Percentiles rank a stretch among this genome's conserved stretches.
These are phyloP conservation scores for Neoboletus magnificus DNA, from an alignment of 768 basidiomycete species.

Conservation along the genomic window DNA sequence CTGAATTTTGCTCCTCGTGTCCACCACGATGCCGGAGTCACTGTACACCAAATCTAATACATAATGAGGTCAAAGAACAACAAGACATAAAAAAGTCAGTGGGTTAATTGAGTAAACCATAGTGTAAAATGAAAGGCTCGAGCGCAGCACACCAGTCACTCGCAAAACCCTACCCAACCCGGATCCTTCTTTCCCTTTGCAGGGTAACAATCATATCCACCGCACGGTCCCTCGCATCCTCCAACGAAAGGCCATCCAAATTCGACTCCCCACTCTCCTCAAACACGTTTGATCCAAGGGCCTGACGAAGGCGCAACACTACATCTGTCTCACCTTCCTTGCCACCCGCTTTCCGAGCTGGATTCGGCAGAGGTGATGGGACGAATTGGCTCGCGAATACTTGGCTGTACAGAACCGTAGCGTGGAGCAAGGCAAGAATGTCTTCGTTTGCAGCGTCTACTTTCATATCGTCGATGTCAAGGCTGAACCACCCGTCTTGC, in stretches of 20 bases:
- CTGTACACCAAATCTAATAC: constrained; percentile 4
- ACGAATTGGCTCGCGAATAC: constrained; percentile 49
- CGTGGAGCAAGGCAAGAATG: constrained; percentile 52
- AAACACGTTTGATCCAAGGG: constrained; percentile 54
- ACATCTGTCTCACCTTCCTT: constrained; percentile 28
- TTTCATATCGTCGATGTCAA: constrained; percentile 31
- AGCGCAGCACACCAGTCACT: neutral
- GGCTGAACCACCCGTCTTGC: constrained; percentile 34
- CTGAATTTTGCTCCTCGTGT: neutral
- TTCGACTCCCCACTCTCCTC: constrained; percentile 25
- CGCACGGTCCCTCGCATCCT: constrained; percentile 73
- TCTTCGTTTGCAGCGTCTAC: constrained; percentile 39
- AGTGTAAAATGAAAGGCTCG: neutral
- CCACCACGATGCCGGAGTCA: neutral
- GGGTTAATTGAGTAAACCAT: neutral
- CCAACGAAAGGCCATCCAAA: constrained; percentile 41
- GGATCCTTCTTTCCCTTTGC: constrained; percentile 28
- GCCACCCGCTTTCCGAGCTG: constrained; percentile 30
- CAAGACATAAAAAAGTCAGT: neutral
- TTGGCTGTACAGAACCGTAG: constrained; percentile 57
- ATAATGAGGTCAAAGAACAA: constrained; percentile 7
- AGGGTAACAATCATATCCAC: constrained; percentile 63
- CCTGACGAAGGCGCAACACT: constrained; percentile 47
- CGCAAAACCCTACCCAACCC: constrained; percentile 3
- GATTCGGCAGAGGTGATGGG: constrained; percentile 60